A percentile compares a stretch with the other conserved stretches of the same genome.
Evolutionary conservation across 768 basidiomycete genomes (phyloP).

Genomic region (Rhizopogon vinicolor): DNA sequence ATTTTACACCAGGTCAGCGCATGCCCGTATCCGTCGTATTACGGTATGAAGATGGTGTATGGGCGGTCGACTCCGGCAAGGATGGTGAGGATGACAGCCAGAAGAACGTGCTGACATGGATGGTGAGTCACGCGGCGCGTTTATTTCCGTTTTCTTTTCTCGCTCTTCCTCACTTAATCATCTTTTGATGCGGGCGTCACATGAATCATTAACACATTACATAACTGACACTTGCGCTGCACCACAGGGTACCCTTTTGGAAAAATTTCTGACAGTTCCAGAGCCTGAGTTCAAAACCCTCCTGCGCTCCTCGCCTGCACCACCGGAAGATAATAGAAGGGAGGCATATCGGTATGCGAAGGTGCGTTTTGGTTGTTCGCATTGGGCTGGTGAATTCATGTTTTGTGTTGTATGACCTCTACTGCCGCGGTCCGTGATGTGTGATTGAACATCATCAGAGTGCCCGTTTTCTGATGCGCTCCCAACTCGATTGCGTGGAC

Average conservation of each 20-base stretch:
- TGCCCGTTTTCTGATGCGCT: conserved; percentile 76
- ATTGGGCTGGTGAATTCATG: background rate
- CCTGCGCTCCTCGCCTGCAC: conserved; percentile 32
- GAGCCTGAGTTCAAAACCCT: conserved; percentile 57
- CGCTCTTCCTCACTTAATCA: background rate
- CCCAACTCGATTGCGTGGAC: conserved; percentile 89
- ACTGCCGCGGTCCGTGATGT: background rate
- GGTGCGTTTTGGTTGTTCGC: conserved; percentile 48
- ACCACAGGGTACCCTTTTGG: conserved; percentile 77
- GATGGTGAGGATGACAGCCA: conserved; percentile 36
- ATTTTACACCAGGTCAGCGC: conserved; percentile 75
- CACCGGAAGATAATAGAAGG: conserved; percentile 27
- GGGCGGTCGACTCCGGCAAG: conserved; percentile 58
- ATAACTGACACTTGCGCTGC: background rate
- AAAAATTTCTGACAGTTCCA: conserved; percentile 77
- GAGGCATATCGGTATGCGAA: conserved; percentile 88
- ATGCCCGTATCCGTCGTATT: conserved; percentile 71
- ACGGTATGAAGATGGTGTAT: conserved; percentile 60
- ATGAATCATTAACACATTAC: background rate
- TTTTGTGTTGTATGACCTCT: too few relatives aligned
- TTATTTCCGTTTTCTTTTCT: background rate
- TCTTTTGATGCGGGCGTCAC: background rate
- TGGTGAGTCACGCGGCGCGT: conserved; percentile 39
- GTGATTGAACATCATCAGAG: conserved; percentile 23
- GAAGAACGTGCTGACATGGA: conserved; percentile 72